These are phyloP conservation scores for Tagetes erecta DNA, from an alignment of 129 eudicot genomes.

Conservation along the genomic window DNA sequence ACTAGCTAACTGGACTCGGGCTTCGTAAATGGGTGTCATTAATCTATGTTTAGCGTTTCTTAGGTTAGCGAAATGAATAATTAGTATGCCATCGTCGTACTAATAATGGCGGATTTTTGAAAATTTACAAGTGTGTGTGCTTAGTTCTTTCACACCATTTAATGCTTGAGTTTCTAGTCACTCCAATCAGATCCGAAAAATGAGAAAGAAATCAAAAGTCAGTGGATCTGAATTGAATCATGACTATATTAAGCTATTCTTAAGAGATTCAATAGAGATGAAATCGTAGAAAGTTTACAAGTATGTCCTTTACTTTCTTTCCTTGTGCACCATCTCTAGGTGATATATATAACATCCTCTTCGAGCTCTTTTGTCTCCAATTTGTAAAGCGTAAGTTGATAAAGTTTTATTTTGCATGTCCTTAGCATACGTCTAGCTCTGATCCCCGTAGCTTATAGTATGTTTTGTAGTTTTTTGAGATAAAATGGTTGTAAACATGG, in stretches of 20 bases:
- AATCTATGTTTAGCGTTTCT: not conserved
- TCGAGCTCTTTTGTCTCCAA: slow-evolving; percentile 8
- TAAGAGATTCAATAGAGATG: too few species aligned
- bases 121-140: slow-evolving; percentile 15
- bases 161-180: slow-evolving; percentile 23
- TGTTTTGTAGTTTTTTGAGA: slow-evolving; percentile 2
- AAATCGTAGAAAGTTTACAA: not conserved
- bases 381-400: slow-evolving; percentile 8
- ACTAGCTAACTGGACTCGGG: slow-evolving; percentile 10
- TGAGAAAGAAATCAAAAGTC: too few species aligned
- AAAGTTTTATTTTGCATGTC: not conserved
- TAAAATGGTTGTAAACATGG: slow-evolving; percentile 6
- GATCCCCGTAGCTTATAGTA: not conserved
- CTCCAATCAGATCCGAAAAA: too few species aligned
- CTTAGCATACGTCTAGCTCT: slow-evolving; percentile 11
- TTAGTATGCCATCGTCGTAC: slow-evolving; percentile 2
- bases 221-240: too few species aligned
- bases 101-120: slow-evolving; percentile 14
- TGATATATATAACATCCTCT: slow-evolving; percentile 19
- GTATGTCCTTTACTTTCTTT: slow-evolving; percentile 19
- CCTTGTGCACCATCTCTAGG: not conserved
- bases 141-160: slow-evolving; percentile 10
- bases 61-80: slow-evolving; percentile 3
- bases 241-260: too few species aligned
- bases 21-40: not conserved